Percentiles rank a stretch among this genome's conserved stretches.
Evolutionary conservation across 2,329 filamentous ascomycete genomes (phyloP).

Genomic region (Dendryphion nanum): DNA sequence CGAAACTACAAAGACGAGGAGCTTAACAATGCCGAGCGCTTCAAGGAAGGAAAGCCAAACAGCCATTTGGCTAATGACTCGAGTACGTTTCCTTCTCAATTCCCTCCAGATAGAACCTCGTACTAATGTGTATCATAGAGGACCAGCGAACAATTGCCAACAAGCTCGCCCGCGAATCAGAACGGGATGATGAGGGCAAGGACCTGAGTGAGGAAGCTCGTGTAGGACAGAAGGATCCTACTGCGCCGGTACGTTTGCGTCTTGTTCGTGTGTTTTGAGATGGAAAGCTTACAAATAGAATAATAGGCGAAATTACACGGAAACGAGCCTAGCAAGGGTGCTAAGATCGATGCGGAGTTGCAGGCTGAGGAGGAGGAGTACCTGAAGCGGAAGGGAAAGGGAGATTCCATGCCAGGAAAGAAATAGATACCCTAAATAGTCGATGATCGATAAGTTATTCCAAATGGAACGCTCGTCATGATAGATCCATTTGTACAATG

Average conservation of each 20-base stretch:
- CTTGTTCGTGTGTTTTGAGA: background rate
- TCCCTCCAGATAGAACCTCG: background rate
- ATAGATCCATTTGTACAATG: too few species aligned
- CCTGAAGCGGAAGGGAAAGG: conserved; percentile 57
- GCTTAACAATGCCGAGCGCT: conserved; percentile 56
- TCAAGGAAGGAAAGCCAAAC: conserved; percentile 69
- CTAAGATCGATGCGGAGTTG: conserved; percentile 68
- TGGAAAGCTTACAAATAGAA: background rate
- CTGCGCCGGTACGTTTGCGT: conserved; percentile 34
- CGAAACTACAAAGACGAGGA: conserved; percentile 57
- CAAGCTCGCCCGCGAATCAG: conserved; percentile 64
- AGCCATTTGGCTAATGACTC: conserved; percentile 69
- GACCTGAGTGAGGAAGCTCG: conserved; percentile 35
- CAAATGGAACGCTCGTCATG: too few species aligned
- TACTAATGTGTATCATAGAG: conserved; percentile 44
- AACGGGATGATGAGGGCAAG: conserved; percentile 45
- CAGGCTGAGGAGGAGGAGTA: conserved; percentile 66
- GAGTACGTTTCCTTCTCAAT: conserved; percentile 50
- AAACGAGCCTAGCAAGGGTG: conserved; percentile 71
- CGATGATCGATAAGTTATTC: too few species aligned
- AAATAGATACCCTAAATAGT: too few species aligned
- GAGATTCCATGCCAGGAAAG: conserved; percentile 3
- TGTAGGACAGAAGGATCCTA: conserved; percentile 60
- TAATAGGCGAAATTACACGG: conserved; percentile 62
- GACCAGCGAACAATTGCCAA: conserved; percentile 71